These are phyloP conservation scores for Colletotrichum cuscutae DNA, from an alignment of 2,329 filamentous ascomycete species.

Conservation along the genomic window DNA sequence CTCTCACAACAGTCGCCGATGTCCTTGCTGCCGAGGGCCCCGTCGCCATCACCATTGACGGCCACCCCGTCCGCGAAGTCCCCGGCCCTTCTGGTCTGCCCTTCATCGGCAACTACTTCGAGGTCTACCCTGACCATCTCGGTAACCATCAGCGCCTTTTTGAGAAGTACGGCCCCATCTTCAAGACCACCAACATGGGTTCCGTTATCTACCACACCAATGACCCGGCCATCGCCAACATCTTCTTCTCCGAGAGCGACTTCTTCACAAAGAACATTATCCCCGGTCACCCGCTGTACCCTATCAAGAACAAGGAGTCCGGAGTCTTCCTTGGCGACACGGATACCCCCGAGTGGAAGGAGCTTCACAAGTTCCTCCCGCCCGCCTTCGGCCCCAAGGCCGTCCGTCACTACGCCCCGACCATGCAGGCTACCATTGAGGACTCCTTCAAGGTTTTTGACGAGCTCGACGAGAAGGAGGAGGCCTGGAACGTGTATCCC, in stretches of 20 bases:
- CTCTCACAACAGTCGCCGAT: slow-evolving; percentile 47
- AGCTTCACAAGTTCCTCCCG: slow-evolving; percentile 70
- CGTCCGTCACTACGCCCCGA: slow-evolving; percentile 68
- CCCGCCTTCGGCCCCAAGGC: slow-evolving; percentile 69
- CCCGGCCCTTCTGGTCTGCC: slow-evolving; percentile 61
- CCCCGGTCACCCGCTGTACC: slow-evolving; percentile 58
- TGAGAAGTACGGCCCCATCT: slow-evolving; percentile 60
- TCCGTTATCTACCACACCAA: slow-evolving; percentile 61
- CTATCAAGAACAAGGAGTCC: slow-evolving; percentile 53
- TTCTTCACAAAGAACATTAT: slow-evolving; percentile 65
- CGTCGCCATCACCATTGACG: slow-evolving; percentile 59
- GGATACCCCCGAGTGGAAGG: slow-evolving; percentile 58
- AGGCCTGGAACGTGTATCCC: slow-evolving; percentile 60
- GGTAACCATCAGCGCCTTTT: slow-evolving; percentile 67
- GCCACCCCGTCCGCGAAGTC: slow-evolving; percentile 57
- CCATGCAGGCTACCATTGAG: slow-evolving; percentile 66
- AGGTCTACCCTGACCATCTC: slow-evolving; percentile 67
- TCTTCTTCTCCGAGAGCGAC: slow-evolving; percentile 59
- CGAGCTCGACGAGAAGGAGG: slow-evolving; percentile 58
- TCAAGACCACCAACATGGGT: slow-evolving; percentile 64
- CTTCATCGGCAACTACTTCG: slow-evolving; percentile 63
- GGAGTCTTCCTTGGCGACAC: slow-evolving; percentile 62
- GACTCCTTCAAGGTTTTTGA: slow-evolving; percentile 61
- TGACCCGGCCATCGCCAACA: slow-evolving; percentile 55
- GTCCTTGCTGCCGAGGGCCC: slow-evolving; percentile 45